phyloP scores from a whole-genome alignment of 257 asterid species.

The Nemophila menziesii region DNA sequence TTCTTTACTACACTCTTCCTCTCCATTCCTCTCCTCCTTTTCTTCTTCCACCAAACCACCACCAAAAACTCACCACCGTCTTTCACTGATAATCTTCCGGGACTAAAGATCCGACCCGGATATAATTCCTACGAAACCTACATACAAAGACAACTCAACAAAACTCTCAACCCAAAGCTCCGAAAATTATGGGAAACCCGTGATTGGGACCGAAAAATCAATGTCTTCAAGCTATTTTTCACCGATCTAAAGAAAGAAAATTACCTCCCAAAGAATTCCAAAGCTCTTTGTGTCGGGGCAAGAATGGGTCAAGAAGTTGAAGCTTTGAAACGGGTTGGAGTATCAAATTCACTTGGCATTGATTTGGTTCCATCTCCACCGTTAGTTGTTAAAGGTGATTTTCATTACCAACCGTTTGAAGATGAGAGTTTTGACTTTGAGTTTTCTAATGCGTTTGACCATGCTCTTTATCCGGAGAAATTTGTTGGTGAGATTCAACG shows the following conservation, averaged over 20 bases:
- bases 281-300: slow-evolving; percentile 68
- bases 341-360: slow-evolving; percentile 54
- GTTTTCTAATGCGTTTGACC: slow-evolving; percentile 91
- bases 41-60: slow-evolving; percentile 16
- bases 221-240: slow-evolving; percentile 58
- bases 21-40: slow-evolving; percentile 23
- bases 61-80: slow-evolving; percentile 5
- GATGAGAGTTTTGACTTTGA: slow-evolving; percentile 63
- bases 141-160: slow-evolving; percentile 74
- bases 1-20: slow-evolving; percentile 9
- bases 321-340: slow-evolving; percentile 63
- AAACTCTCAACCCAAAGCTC: slow-evolving; percentile 80
- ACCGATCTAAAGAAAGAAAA: slow-evolving; percentile 23
- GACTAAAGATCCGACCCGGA: slow-evolving; percentile 75
- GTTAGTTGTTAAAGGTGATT: slow-evolving; percentile 76
- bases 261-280: slow-evolving; percentile 36
- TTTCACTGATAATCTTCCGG: slow-evolving; percentile 13
- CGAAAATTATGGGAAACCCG: slow-evolving; percentile 82
- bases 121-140: slow-evolving; percentile 69
- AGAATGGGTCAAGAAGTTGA: slow-evolving; percentile 96
- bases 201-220: slow-evolving; percentile 75
- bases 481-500: slow-evolving; percentile 80
- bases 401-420: slow-evolving; percentile 69
- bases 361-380: slow-evolving; percentile 91
- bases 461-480: slow-evolving; percentile 78